A percentile compares a stretch with the other conserved stretches of the same genome.
These are phyloP conservation scores for Paragyromitra xinjiangensis DNA, from an alignment of 495 filamentous ascomycete genomes.

Conservation along the genomic window DNA sequence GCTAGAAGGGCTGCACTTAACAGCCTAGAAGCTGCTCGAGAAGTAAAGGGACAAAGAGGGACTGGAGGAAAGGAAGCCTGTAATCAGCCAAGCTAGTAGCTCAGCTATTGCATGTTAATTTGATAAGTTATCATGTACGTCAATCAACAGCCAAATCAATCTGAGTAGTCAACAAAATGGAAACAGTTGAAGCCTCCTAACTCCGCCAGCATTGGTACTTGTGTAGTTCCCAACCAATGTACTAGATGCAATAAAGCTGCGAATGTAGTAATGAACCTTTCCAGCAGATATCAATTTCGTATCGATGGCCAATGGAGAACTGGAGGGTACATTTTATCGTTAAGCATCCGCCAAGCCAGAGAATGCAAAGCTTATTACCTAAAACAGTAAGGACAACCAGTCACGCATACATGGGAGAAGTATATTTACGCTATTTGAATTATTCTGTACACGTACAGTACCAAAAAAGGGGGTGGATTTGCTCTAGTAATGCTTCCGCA, in stretches of 20 bases:
- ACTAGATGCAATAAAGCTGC: neutral
- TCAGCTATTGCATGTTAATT: too few species aligned
- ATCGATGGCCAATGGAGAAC: conserved; percentile 19
- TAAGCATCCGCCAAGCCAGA: conserved; percentile 9
- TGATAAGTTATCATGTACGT: too few species aligned
- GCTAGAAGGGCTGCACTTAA: neutral
- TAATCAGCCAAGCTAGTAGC: too few species aligned
- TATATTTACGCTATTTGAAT: neutral
- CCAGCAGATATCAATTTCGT: neutral
- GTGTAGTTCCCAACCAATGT: neutral
- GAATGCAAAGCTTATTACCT: conserved; percentile 17
- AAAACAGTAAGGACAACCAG: conserved; percentile 20
- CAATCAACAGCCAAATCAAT: neutral
- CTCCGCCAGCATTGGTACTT: conserved; percentile 1
- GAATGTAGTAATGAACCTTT: conserved; percentile 8
- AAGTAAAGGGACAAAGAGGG: neutral
- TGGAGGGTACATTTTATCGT: conserved; percentile 18
- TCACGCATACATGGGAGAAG: neutral
- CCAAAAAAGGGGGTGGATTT: neutral
- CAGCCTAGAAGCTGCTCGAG: neutral
- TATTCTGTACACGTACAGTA: neutral
- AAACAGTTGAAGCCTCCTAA: neutral
- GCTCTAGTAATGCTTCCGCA: neutral
- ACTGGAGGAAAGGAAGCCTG: too few species aligned
- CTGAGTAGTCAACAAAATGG: neutral